Evolutionary conservation across 2,329 filamentous ascomycete species (phyloP), one percentile per base, ranked within the genome.

Genomic region (Cryphonectria carpinicola): DNA sequence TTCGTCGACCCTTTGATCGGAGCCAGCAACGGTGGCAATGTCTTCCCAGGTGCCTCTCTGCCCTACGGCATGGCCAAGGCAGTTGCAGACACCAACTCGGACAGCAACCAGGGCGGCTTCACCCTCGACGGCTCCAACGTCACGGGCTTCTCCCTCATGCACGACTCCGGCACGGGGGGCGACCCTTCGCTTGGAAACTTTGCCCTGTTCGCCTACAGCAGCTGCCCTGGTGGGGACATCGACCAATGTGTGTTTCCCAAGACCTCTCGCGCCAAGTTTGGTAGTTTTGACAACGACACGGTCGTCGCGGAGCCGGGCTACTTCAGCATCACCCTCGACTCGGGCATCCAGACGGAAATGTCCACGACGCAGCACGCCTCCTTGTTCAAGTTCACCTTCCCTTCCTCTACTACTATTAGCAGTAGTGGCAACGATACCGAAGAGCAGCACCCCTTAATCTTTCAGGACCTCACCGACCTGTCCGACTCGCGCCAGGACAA

Each of bases 171-270:
- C 0, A 89, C 87, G 0, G 88, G 88, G 32, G 84, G 84, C 10
- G 79, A 80, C 1, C 88, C 91, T 0, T 93, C 89, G 4, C 80
- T 93, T 22, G 92, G 91, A 19, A 93, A 93, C 76, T 94, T 94
- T 67, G 89, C 92, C 0, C 81, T 94, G 1, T 93, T 94, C 73
- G 85, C 91, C 0, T 90, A 92, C 72, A 81, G 86, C 4, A 82
- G 83, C 56, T 94, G 92, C 73, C 83, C 86, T 0, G 84, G 82
- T 19, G 87, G 92, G 72, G 85, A 89, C 54, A 79, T 93, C 68
- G 83, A 92, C 75, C 82, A 82, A 10, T 93, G 91, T 78, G 82
- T 81, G 17, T 93, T 88, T 75, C 85, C 86, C 14, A 88, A 88
- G 74, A 80, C 79, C 71, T 74, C 76, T 73, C 84, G 76, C 73